Conservation (phyloP, 495 filamentous ascomycete species). For the Hyaloscypha hepaticicola region DNA sequence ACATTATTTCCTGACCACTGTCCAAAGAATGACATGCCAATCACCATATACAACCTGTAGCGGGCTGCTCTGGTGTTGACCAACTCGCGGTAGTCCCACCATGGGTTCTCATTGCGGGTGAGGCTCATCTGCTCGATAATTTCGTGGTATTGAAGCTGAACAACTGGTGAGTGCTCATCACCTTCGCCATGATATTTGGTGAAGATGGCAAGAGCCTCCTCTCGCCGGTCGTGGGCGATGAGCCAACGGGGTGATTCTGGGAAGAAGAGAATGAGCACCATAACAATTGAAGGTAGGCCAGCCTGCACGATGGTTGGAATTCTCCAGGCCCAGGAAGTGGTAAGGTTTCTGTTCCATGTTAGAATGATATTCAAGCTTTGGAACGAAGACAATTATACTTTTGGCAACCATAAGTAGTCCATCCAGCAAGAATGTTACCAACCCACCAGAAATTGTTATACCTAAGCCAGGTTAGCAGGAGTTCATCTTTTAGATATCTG, state of each 20-base stretch:
- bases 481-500: not conserved
- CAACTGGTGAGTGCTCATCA: conserved; percentile 53
- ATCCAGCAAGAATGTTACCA: conserved; percentile 38
- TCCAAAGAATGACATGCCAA: conserved; percentile 56
- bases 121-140: conserved; percentile 54
- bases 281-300: conserved; percentile 41
- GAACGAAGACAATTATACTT: conserved; percentile 17
- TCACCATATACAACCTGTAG: conserved; percentile 57
- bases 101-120: conserved; percentile 59
- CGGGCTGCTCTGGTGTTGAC: conserved; percentile 57
- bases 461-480: not conserved
- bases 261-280: conserved; percentile 41
- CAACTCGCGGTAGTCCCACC: conserved; percentile 66
- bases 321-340: conserved; percentile 49
- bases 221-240: conserved; percentile 62
- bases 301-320: conserved; percentile 58
- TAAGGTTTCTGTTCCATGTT: conserved; percentile 27
- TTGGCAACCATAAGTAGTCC: conserved; percentile 38
- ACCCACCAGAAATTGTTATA: conserved; percentile 40
- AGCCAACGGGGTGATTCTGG: conserved; percentile 64
- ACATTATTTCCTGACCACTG: conserved; percentile 51
- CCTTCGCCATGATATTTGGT: conserved; percentile 60
- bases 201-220: conserved; percentile 52
- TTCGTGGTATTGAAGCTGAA: conserved; percentile 59
- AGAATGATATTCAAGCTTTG: not conserved